A percentile compares a stretch with the other conserved stretches of the same genome.
Conservation (phyloP, 2,329 filamentous ascomycete genomes). For the Teratosphaeria destructans region DNA sequence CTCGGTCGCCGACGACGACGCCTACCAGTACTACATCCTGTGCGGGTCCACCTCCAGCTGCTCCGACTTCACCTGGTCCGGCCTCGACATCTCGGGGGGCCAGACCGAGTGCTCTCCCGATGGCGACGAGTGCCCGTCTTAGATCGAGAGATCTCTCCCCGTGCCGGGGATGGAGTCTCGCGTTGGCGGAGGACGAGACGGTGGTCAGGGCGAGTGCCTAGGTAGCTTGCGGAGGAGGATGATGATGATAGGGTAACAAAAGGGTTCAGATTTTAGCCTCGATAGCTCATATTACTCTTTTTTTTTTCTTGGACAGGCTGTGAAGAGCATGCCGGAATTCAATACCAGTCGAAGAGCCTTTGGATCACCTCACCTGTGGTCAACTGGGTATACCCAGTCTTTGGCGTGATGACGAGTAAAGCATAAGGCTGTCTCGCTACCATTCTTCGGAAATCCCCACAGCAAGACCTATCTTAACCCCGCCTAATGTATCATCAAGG, state of each 20-base stretch:
- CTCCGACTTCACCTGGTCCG: conserved; percentile 5
- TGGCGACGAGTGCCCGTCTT: background rate
- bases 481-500: background rate
- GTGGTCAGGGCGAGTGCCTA: background rate
- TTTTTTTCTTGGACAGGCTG: background rate
- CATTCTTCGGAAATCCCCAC: background rate
- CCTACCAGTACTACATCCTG: conserved; percentile 5
- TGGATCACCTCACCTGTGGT: background rate
- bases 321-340: background rate
- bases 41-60: conserved; percentile 3
- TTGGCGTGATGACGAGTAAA: too few relatives aligned
- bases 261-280: background rate
- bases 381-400: too few relatives aligned
- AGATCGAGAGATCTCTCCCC: background rate
- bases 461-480: background rate
- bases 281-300: background rate
- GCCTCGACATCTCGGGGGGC: conserved; percentile 2
- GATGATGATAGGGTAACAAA: background rate
- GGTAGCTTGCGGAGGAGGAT: background rate
- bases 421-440: too few relatives aligned
- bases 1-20: background rate
- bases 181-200: background rate
- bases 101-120: background rate
- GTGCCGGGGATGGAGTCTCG: background rate
- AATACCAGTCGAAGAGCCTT: background rate